A percentile compares a stretch with the other conserved stretches of the same genome.
These are phyloP conservation scores for Diaporthe citriasiana DNA, from an alignment of 2,329 filamentous ascomycete species.

Conservation along the genomic window DNA sequence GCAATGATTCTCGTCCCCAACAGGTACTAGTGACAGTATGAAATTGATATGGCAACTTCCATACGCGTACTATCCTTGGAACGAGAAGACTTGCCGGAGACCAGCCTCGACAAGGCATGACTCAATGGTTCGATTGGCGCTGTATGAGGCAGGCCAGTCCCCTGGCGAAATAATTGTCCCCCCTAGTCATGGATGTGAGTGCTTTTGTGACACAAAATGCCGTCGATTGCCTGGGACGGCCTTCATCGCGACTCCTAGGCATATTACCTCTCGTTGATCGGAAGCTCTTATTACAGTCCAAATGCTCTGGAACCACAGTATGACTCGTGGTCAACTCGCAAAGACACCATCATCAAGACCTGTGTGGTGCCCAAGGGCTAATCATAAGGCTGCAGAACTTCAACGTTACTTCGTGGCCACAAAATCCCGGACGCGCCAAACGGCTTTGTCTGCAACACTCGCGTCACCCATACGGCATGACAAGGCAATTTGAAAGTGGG, in stretches of 20 bases:
- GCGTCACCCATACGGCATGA: constrained; percentile 13
- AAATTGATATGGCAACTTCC: not conserved
- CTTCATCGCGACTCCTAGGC: not conserved
- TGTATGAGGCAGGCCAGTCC: not conserved
- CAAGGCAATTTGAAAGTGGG: not conserved
- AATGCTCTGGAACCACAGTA: not conserved
- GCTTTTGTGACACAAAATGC: not conserved
- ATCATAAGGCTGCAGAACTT: not conserved
- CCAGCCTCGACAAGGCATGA: not conserved
- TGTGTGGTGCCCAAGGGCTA: not conserved
- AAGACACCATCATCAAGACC: not conserved
- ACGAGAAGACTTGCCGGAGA: not conserved
- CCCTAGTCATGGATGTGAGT: not conserved
- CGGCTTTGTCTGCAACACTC: not conserved
- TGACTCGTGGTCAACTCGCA: not conserved
- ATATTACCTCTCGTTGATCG: not conserved
- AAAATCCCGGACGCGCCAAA: not conserved
- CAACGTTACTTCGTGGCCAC: not conserved
- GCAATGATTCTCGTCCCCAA: not conserved
- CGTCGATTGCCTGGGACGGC: not conserved
- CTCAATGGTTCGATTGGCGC: not conserved
- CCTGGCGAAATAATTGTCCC: not conserved
- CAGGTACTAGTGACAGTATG: not conserved
- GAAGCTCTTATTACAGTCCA: not conserved
- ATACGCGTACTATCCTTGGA: not conserved